Base-by-base conservation (phyloP, 1,139 yeast species). In the Debaryomyces psychrophilus region DNA sequence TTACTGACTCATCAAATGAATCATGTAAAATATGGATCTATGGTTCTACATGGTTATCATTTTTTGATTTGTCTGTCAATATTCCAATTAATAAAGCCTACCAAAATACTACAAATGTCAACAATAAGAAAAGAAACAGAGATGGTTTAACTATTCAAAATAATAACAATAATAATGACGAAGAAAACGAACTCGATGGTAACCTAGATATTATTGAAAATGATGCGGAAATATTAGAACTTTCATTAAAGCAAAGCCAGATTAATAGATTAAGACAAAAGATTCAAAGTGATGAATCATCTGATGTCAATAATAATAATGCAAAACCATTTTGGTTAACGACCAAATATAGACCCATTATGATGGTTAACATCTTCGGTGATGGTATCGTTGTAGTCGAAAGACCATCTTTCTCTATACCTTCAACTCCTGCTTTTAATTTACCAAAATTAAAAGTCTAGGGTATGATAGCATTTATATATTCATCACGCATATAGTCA, bases 41-140 rank as follows among this genome's bases (percentile, higher is more conserved):
- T 79, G 96, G 97, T 2, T 77, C 88, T n/a, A 79, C 81, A 44
- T 93, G 97, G 96, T 61, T 92, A 17, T 80, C 87, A 7, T 87
- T 79, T 61, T 78, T 93, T 44, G 93, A 92, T 62, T 69, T 88
- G 51, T 65, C 76, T n/a, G 64, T 76, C 47, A 82, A 85, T 56
- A 69, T 85, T 45, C 87, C 90, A 22, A 61, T 68, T 23, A 61
- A 59, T 49, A 69, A 66, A 53, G 46, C 50, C 26, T 64, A 61
- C 47, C 65, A 64, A 43, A 66, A 68, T 39, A 56, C 60, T 8
- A 45, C 61, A 31, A 49, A 44, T 25, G 15, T 20, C 15, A 43
- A 45, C 6, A 47, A 59, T 9, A 79, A 76, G 61, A 85, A 85
- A 67, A 82, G 88, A 69, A 72, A 68, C 49, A 79, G 86, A 55